Conservation (phyloP, 2,329 filamentous ascomycete genomes). For the Calonectria pseudoturangicola region DNA sequence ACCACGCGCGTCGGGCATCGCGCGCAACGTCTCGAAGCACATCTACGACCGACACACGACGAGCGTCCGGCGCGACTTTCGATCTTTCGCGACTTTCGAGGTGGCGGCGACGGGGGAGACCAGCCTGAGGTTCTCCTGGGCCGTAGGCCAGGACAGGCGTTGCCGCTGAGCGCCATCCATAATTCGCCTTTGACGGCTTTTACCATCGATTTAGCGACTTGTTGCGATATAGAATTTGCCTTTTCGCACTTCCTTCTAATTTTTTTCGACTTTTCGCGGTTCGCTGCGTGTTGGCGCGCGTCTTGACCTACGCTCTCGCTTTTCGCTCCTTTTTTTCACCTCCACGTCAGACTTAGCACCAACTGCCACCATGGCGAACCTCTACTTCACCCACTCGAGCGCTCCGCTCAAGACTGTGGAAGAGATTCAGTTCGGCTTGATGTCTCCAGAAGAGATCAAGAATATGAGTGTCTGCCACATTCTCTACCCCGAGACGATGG, state of each 20-base stretch:
- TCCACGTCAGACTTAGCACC: constrained; percentile 52
- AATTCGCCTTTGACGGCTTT: constrained; percentile 56
- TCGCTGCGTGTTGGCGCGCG: constrained; percentile 50
- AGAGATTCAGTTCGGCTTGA: constrained; percentile 98
- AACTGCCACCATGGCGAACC: constrained; percentile 87
- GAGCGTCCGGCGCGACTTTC: constrained; percentile 61
- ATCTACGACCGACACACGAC: constrained; percentile 56
- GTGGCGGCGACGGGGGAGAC: constrained; percentile 68
- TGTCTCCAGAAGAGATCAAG: constrained; percentile 99
- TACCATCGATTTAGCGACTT: constrained; percentile 58
- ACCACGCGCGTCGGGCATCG: constrained; percentile 73
- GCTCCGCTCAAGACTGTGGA: constrained; percentile 97
- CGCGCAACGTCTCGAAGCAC: constrained; percentile 59
- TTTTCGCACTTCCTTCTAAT: constrained; percentile 48
- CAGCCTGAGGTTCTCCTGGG: constrained; percentile 68
- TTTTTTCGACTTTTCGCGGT: constrained; percentile 54
- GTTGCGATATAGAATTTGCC: constrained; percentile 49
- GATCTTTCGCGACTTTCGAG: constrained; percentile 61
- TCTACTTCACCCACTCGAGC: constrained; percentile 92
- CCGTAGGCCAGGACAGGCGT: constrained; percentile 67
- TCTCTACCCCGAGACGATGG: constrained; percentile 99
- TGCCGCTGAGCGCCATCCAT: constrained; percentile 65
- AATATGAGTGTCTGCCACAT: constrained; percentile 98
- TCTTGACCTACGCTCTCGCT: constrained; percentile 50
- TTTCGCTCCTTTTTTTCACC: constrained; percentile 52